phyloP scores from a whole-genome alignment of 2,329 filamentous ascomycete genomes.

The Stagonosporopsis cucurbitacearum region DNA sequence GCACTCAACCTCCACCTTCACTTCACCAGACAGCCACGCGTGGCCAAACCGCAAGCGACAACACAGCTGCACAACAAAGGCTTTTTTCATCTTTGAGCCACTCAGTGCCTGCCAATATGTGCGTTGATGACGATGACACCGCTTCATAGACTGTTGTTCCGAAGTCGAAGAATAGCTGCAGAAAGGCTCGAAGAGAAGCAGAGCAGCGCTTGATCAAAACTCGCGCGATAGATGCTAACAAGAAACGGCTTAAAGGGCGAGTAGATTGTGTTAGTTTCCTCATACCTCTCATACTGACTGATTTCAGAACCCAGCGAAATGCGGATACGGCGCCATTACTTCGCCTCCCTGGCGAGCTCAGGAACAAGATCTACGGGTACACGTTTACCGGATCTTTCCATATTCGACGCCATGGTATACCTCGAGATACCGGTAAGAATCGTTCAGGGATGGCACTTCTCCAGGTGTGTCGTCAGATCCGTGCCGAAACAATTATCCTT shows the following conservation, averaged over 20 bases:
- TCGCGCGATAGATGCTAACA: neutral
- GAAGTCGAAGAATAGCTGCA: neutral
- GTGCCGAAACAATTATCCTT: neutral
- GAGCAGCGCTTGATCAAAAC: neutral
- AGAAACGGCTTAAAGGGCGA: neutral
- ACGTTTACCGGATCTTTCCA: neutral
- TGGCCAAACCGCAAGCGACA: too few species aligned
- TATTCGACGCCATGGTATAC: neutral
- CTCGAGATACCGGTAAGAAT: neutral
- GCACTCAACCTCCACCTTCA: too few species aligned
- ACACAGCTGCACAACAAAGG: too few species aligned
- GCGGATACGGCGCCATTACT: neutral
- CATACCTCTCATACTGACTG: neutral
- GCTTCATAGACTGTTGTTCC: neutral
- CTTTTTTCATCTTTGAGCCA: too few species aligned
- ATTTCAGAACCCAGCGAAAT: neutral
- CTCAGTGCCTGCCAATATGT: too few species aligned
- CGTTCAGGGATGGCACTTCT: neutral
- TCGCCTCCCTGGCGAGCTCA: slow-evolving; percentile 14
- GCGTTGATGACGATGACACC: too few species aligned
- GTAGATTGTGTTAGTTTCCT: too few species aligned
- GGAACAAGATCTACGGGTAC: slow-evolving; percentile 13
- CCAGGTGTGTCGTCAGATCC: neutral
- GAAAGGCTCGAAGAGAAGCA: neutral
- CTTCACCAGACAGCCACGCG: too few species aligned